Percentiles rank a stretch among this genome's conserved stretches.
phyloP scores from a whole-genome alignment of 768 basidiomycete species.

The Phylloporus rhodoxanthus region DNA sequence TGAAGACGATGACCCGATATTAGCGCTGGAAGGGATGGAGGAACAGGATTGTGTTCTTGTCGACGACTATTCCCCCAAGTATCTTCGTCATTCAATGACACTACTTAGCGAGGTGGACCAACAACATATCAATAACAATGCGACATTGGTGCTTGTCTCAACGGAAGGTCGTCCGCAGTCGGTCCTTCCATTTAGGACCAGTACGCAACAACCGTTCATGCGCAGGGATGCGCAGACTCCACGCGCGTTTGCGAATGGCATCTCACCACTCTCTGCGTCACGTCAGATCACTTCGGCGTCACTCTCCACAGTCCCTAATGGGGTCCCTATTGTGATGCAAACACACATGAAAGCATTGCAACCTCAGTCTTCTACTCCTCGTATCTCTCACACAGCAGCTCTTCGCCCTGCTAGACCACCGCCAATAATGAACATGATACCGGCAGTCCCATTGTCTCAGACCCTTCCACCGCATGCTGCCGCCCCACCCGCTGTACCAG shows the following conservation, averaged over 20 bases:
- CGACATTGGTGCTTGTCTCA: slow-evolving; percentile 37
- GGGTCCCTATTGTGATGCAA: slow-evolving; percentile 51
- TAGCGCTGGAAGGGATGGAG: slow-evolving; percentile 54
- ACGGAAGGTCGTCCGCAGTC: slow-evolving; percentile 47
- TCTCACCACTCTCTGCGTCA: slow-evolving; percentile 19
- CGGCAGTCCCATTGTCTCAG: slow-evolving; percentile 24
- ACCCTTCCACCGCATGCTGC: slow-evolving; percentile 32
- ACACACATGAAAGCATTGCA: slow-evolving; percentile 59
- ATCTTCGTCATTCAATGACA: slow-evolving; percentile 49
- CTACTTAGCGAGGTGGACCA: slow-evolving; percentile 53
- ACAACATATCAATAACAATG: slow-evolving; percentile 45
- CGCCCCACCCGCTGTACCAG: slow-evolving; percentile 18
- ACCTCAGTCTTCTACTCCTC: slow-evolving; percentile 45
- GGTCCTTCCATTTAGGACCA: slow-evolving; percentile 43
- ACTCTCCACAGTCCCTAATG: slow-evolving; percentile 32
- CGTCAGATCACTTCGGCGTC: slow-evolving; percentile 20
- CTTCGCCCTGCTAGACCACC: slow-evolving; percentile 30
- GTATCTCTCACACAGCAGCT: slow-evolving; percentile 45
- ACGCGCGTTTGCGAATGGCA: slow-evolving; percentile 23
- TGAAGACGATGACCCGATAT: slow-evolving; percentile 51
- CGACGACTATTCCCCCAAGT: slow-evolving; percentile 64
- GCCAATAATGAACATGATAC: slow-evolving; percentile 34
- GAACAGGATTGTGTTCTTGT: slow-evolving; percentile 59
- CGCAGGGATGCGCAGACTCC: slow-evolving; percentile 23
- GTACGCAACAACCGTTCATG: slow-evolving; percentile 22